Evolutionary conservation across 1,284 basidiomycete genomes (phyloP).

Genomic region (Cutaneotrichosporon sp.): DNA sequence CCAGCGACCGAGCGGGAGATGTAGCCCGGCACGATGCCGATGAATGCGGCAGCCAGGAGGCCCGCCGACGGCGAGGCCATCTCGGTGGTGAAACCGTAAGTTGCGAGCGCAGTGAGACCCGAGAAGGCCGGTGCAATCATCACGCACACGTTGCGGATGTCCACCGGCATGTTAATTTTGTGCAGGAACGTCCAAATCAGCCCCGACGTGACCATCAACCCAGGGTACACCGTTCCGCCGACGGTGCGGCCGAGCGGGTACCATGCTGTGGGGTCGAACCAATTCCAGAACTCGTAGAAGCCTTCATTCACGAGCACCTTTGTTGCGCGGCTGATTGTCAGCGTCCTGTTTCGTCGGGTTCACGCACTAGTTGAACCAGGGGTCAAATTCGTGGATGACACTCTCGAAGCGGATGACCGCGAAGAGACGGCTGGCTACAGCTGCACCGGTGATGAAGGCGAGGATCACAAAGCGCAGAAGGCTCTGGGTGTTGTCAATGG

Average conservation of each 20-base stretch:
- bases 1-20: constrained; percentile 98
- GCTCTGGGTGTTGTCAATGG: constrained; percentile 74
- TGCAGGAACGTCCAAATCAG: constrained; percentile 91
- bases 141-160: constrained; percentile 96
- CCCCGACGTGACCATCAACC: constrained; percentile 94
- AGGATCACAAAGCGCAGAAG: constrained; percentile 81
- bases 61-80: constrained; percentile 92
- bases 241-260: constrained; percentile 97
- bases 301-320: constrained; percentile 79
- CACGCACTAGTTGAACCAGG: constrained; percentile 22
- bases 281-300: constrained; percentile 99
- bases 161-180: constrained; percentile 86
- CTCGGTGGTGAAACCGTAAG: constrained; percentile 92
- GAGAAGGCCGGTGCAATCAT: constrained; percentile 95
- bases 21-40: constrained; percentile 92
- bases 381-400: constrained; percentile 90
- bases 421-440: constrained; percentile 91
- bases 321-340: constrained; percentile 70
- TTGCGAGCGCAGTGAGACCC: constrained; percentile 94
- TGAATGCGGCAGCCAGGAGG: constrained; percentile 94
- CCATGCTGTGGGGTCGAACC: constrained; percentile 99
- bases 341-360: no score
- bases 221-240: constrained; percentile 96
- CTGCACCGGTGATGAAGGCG: constrained; percentile 81
- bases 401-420: constrained; percentile 98